A percentile compares a stretch with the other conserved stretches of the same genome.
These are phyloP conservation scores for Apodospora peruviana DNA, from an alignment of 495 filamentous ascomycete genomes.

Conservation along the genomic window DNA sequence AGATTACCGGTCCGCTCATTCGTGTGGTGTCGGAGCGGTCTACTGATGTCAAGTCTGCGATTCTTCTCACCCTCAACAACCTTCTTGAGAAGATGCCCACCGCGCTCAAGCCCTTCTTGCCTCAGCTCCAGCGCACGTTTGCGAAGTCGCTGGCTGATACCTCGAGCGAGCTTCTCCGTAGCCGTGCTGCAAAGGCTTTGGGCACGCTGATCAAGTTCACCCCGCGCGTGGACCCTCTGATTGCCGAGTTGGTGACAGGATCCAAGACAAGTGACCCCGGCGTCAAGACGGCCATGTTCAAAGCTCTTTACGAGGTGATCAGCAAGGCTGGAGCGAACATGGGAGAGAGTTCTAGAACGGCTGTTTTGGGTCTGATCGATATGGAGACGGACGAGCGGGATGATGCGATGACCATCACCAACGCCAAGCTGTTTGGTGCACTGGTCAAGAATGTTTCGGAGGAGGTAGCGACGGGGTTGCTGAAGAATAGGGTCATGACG, in stretches of 20 bases:
- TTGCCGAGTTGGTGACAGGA: slow-evolving; percentile 80
- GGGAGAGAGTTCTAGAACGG: slow-evolving; percentile 78
- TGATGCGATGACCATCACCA: slow-evolving; percentile 73
- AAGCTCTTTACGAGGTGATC: slow-evolving; percentile 91
- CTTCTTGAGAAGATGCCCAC: slow-evolving; percentile 94
- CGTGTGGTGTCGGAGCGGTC: slow-evolving; percentile 94
- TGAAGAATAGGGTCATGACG: slow-evolving; percentile 79
- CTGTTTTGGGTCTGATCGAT: slow-evolving; percentile 83
- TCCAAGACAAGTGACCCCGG: slow-evolving; percentile 85
- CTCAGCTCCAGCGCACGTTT: slow-evolving; percentile 94
- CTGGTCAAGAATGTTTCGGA: slow-evolving; percentile 75
- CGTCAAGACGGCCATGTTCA: slow-evolving; percentile 94
- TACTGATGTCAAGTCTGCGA: slow-evolving; percentile 90
- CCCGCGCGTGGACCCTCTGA: slow-evolving; percentile 86
- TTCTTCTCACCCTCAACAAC: slow-evolving; percentile 89
- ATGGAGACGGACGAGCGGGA: slow-evolving; percentile 71
- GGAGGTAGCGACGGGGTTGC: slow-evolving; percentile 57
- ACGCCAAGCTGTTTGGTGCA: slow-evolving; percentile 82
- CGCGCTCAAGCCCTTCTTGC: slow-evolving; percentile 92
- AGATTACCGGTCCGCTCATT: slow-evolving; percentile 95
- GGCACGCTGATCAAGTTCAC: slow-evolving; percentile 95
- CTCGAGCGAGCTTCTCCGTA: slow-evolving; percentile 81
- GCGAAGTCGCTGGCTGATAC: slow-evolving; percentile 91
- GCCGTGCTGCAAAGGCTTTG: slow-evolving; percentile 88
- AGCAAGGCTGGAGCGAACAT: slow-evolving; percentile 92